Conservation (phyloP, 805 yeast species). For the Ogataea polymorpha region DNA sequence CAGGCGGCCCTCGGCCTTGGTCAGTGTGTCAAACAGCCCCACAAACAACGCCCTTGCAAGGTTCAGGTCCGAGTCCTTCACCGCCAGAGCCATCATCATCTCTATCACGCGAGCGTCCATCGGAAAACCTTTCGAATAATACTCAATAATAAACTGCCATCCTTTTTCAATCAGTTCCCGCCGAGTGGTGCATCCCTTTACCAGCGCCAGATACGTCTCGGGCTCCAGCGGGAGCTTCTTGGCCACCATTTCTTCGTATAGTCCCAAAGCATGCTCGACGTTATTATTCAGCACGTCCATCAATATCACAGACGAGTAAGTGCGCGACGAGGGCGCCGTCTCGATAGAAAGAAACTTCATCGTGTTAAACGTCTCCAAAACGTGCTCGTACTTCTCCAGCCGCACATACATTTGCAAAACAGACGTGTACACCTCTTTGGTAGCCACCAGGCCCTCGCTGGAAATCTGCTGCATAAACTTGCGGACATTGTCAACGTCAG, state of each 20-base stretch:
- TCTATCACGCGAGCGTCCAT: slow-evolving; percentile 48
- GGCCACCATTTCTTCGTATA: slow-evolving; percentile 64
- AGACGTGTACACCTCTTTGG: slow-evolving; percentile 48
- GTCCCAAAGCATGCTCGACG: slow-evolving; percentile 71
- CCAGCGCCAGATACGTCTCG: slow-evolving; percentile 52
- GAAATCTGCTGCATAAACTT: slow-evolving; percentile 38
- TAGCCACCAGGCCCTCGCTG: slow-evolving; percentile 38
- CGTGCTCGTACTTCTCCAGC: slow-evolving; percentile 50
- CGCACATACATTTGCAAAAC: slow-evolving; percentile 61
- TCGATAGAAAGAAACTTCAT: slow-evolving; percentile 73
- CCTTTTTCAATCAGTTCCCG: slow-evolving; percentile 50
- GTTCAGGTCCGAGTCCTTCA: slow-evolving; percentile 73
- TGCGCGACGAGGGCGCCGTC: slow-evolving; percentile 62
- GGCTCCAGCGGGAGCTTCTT: slow-evolving; percentile 35
- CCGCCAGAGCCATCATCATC: slow-evolving; percentile 72
- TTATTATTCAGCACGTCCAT: slow-evolving; percentile 60
- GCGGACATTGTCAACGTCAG: slow-evolving; percentile 39
- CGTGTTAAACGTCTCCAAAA: slow-evolving; percentile 72
- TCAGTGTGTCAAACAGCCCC: slow-evolving; percentile 24
- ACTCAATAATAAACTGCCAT: slow-evolving; percentile 74
- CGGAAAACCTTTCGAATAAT: slow-evolving; percentile 41
- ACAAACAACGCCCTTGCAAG: slow-evolving; percentile 66
- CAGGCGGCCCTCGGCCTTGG: slow-evolving; percentile 16
- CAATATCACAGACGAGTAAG: slow-evolving; percentile 71
- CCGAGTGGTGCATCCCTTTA: slow-evolving; percentile 64